Percentiles rank a stretch among this genome's conserved stretches.
Evolutionary conservation across 1,139 yeast species (phyloP).

Genomic region (Kodamaea alishanica): DNA sequence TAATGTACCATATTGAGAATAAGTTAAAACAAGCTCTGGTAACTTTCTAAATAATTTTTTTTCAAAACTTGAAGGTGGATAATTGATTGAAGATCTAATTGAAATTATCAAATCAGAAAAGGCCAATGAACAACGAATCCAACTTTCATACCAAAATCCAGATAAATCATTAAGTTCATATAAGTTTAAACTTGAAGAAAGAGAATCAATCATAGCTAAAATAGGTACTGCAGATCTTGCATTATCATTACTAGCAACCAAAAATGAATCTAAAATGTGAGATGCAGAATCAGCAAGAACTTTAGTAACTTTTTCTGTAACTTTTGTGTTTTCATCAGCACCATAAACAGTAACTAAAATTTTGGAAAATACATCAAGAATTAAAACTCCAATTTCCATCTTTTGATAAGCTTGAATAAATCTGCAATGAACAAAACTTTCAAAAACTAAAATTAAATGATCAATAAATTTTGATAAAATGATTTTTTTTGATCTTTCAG

Average conservation of each 20-base stretch:
- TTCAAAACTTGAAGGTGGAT: conserved; percentile 64
- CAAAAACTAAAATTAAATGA: conserved; percentile 66
- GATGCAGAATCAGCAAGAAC: conserved; percentile 51
- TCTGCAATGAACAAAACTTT: conserved; percentile 70
- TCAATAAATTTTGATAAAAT: conserved; percentile 54
- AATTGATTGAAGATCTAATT: conserved; percentile 49
- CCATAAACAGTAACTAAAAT: conserved; percentile 57
- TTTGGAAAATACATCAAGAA: conserved; percentile 54
- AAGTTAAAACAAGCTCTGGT: conserved; percentile 58
- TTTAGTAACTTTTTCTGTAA: conserved; percentile 42
- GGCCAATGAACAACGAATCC: conserved; percentile 41
- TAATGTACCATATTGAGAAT: conserved; percentile 46
- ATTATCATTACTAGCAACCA: conserved; percentile 48
- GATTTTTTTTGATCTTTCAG: conserved; percentile 44
- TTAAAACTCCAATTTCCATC: conserved; percentile 56
- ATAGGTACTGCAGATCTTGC: conserved; percentile 58
- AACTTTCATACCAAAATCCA: conserved; percentile 40
- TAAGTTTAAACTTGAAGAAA: conserved; percentile 34
- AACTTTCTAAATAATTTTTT: conserved; percentile 52
- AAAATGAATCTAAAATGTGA: conserved; percentile 52
- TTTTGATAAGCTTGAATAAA: conserved; percentile 56
- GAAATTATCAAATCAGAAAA: conserved; percentile 47
- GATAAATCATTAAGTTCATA: conserved; percentile 43
- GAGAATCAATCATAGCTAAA: conserved; percentile 46
- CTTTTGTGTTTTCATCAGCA: conserved; percentile 32